Evolutionary conservation across 805 yeast genomes (phyloP).

Genomic region (Schwanniomyces occidentalis): DNA sequence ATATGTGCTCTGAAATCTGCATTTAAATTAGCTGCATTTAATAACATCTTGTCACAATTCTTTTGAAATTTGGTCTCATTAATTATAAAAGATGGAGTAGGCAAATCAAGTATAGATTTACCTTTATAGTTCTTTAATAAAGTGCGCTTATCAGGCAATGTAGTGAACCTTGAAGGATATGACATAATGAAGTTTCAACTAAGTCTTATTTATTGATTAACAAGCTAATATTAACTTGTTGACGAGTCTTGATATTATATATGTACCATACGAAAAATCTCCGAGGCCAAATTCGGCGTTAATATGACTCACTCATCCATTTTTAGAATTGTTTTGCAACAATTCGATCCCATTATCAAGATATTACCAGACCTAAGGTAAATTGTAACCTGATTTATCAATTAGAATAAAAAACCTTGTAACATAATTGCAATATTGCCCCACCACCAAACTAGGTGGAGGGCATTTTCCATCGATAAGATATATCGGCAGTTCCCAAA

Average conservation of each 20-base stretch:
- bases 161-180: constrained; percentile 13
- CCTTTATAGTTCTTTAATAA: constrained; percentile 38
- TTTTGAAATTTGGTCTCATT: constrained; percentile 37
- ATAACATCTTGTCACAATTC: constrained; percentile 54
- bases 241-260: background rate
- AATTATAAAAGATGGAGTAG: constrained; percentile 54
- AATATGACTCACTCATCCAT: background rate
- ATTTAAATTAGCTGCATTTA: constrained; percentile 37
- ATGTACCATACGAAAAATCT: no score
- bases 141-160: constrained; percentile 20
- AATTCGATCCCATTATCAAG: background rate
- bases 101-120: constrained; percentile 43
- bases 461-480: constrained; percentile 1
- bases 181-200: background rate
- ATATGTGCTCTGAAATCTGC: constrained; percentile 67
- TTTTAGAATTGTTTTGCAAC: background rate
- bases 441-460: background rate
- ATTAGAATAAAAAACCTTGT: background rate
- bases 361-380: background rate
- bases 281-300: no score
- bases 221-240: background rate
- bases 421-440: background rate
- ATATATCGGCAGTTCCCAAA: no score
- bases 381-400: no score
- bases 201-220: background rate